These are phyloP conservation scores for Symbiodinium pilosum DNA, from an alignment of 73 alveolate species.

Conservation along the genomic window DNA sequence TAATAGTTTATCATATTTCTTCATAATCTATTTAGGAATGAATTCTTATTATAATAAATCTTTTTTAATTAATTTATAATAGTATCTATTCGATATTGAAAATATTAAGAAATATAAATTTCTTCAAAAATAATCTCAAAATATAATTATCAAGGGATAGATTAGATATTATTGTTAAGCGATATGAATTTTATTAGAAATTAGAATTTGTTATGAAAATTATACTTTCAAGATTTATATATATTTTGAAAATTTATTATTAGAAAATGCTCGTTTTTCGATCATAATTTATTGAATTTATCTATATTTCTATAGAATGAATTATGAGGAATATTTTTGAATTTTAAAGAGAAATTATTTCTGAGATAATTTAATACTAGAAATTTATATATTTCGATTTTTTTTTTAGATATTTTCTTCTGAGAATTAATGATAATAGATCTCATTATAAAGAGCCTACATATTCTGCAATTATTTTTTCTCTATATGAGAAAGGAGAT, in stretches of 20 bases:
- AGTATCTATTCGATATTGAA: no score
- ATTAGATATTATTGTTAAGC: neutral
- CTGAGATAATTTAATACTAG: neutral
- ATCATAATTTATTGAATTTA: neutral
- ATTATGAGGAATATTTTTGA: no score
- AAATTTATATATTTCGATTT: neutral
- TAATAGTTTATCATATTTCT: neutral
- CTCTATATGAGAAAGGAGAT: no score
- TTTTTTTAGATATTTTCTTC: neutral
- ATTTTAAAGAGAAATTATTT: neutral
- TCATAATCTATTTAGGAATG: neutral
- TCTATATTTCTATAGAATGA: neutral
- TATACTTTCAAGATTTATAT: neutral
- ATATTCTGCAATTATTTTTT: no score
- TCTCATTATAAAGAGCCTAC: no score
- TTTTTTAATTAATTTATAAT: neutral
- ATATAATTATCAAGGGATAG: neutral
- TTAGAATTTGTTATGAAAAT: neutral
- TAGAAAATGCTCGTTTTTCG: neutral
- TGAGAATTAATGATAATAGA: no score
- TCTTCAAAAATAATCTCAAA: neutral
- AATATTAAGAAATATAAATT: neutral
- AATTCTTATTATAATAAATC: neutral
- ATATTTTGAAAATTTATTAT: neutral
- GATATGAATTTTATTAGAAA: neutral